Conservation (phyloP, 2,329 filamentous ascomycete genomes). For the Colletotrichum sp. region DNA sequence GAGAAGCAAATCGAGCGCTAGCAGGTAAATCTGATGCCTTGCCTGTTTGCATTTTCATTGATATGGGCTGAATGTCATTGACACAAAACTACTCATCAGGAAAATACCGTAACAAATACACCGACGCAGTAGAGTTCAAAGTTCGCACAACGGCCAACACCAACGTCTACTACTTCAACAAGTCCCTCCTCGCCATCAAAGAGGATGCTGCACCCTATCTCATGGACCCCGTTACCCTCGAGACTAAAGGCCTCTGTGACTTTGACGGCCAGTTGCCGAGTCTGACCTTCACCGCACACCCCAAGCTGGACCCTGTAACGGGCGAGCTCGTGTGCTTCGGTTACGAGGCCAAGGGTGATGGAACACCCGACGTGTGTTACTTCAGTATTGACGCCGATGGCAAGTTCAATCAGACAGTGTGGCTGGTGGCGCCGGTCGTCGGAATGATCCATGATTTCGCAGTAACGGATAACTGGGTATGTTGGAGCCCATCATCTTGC, state of each 20-base stretch:
- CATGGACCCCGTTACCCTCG: constrained; percentile 43
- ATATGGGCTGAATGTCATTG: constrained; percentile 18
- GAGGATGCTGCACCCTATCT: constrained; percentile 49
- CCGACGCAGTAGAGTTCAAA: constrained; percentile 33
- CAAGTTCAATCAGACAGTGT: constrained; percentile 32
- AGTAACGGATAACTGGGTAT: constrained; percentile 44
- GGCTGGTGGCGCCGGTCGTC: constrained; percentile 37
- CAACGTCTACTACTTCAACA: constrained; percentile 54
- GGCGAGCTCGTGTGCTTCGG: constrained; percentile 45
- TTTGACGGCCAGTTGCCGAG: constrained; percentile 44
- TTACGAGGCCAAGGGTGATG: constrained; percentile 45
- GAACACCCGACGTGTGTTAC: constrained; percentile 40
- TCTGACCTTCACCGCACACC: constrained; percentile 46
- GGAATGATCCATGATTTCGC: constrained; percentile 48
- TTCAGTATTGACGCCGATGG: constrained; percentile 34
- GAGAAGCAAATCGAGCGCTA: constrained; percentile 34
- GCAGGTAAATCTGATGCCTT: not conserved
- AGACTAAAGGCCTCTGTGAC: constrained; percentile 43
- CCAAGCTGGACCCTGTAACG: constrained; percentile 45
- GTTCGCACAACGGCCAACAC: constrained; percentile 51
- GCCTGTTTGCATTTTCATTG: not conserved
- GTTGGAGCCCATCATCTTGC: too few species aligned
- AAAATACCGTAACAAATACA: constrained; percentile 44
- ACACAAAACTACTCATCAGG: constrained; percentile 26
- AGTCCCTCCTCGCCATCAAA: constrained; percentile 52